A percentile compares a stretch with the other conserved stretches of the same genome.
Evolutionary conservation across 1,139 yeast genomes (phyloP).

Genomic region (Kurtzmaniella quercitrusa): DNA sequence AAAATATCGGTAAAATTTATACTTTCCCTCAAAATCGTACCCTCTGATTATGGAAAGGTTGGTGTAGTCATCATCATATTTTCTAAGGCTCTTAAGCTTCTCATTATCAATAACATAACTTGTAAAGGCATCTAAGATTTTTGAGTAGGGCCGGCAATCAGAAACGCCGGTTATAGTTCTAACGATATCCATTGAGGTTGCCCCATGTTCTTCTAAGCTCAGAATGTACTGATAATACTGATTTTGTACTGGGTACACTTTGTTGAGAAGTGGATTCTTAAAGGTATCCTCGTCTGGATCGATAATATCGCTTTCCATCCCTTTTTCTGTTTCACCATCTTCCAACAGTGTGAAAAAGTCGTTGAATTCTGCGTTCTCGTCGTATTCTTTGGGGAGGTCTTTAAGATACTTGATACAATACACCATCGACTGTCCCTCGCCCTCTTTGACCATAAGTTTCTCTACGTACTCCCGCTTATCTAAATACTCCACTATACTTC

Average conservation of each 20-base stretch:
- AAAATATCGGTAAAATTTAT: constrained; percentile 68
- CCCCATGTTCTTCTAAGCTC: constrained; percentile 40
- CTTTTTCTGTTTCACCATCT: constrained; percentile 11
- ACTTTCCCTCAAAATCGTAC: constrained; percentile 70
- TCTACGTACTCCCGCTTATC: constrained; percentile 52
- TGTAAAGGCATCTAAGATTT: constrained; percentile 46
- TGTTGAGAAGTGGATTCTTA: constrained; percentile 30
- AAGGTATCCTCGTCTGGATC: constrained; percentile 13
- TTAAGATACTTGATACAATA: constrained; percentile 57
- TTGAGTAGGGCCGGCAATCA: constrained; percentile 46
- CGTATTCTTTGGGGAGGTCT: constrained; percentile 41
- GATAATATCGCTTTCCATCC: constrained; percentile 12
- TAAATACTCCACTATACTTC: constrained; percentile 48
- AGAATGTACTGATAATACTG: constrained; percentile 54
- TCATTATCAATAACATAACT: constrained; percentile 25
- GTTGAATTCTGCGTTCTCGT: constrained; percentile 22
- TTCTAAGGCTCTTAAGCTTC: constrained; percentile 19
- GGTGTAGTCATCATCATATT: constrained; percentile 19
- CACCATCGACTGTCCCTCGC: constrained; percentile 40
- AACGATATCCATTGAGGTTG: constrained; percentile 53
- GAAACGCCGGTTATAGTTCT: constrained; percentile 49
- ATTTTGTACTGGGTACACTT: constrained; percentile 56
- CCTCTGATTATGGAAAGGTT: constrained; percentile 48
- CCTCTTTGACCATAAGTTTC: constrained; percentile 53
- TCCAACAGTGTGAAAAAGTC: constrained; percentile 14